phyloP scores from a whole-genome alignment of 768 basidiomycete genomes.

The Mycena latifolia region DNA sequence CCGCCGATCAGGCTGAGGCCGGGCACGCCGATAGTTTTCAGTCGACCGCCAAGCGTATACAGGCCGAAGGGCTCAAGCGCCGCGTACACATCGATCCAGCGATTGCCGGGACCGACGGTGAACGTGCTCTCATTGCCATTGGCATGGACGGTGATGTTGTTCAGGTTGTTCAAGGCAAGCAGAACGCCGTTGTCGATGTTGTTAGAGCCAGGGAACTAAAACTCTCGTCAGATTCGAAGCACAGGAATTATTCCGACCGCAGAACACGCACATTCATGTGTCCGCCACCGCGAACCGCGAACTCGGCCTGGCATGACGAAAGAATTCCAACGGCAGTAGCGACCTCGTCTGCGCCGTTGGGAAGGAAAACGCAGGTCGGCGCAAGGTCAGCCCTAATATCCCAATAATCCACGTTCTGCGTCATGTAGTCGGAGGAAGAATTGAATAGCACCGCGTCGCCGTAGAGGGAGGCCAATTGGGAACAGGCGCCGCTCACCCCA shows the following conservation, averaged over 20 bases:
- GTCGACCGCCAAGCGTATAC: neutral
- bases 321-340: neutral
- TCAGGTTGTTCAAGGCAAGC: constrained; percentile 1
- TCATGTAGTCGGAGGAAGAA: neutral
- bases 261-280: constrained; percentile 1
- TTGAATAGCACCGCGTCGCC: neutral
- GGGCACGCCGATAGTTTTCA: neutral
- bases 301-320: neutral
- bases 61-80: constrained; percentile 5
- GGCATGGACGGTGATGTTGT: constrained; percentile 3
- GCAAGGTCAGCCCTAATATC: constrained; percentile 1
- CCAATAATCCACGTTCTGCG: neutral
- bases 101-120: constrained; percentile 3
- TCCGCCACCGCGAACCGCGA: constrained; percentile 3
- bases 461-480: neutral
- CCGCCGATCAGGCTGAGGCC: neutral
- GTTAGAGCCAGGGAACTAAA: constrained; percentile 4
- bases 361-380: neutral
- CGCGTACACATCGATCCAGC: neutral
- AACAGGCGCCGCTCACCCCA: constrained; percentile 3
- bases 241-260: neutral
- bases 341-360: constrained; percentile 1
- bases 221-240: neutral
- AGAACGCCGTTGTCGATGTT: constrained; percentile 3
- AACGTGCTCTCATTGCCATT: constrained; percentile 1